phyloP scores from a whole-genome alignment of 2,329 filamentous ascomycete species.

The Periconia sp. region DNA sequence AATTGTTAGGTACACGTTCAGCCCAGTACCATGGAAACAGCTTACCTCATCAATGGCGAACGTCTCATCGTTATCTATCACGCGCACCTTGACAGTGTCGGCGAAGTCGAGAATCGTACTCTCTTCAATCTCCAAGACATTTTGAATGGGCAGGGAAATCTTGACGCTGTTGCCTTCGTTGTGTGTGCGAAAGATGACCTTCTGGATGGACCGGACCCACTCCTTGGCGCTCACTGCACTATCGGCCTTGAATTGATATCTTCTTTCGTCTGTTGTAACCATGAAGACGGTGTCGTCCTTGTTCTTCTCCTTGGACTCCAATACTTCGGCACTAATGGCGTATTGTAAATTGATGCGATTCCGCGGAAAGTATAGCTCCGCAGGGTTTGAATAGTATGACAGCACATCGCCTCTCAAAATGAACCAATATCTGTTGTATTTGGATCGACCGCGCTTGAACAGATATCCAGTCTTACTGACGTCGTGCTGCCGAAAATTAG shows the following conservation, averaged over 20 bases:
- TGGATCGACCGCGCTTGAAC: constrained; percentile 85
- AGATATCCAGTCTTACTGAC: constrained; percentile 88
- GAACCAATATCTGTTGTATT: constrained; percentile 94
- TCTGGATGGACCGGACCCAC: constrained; percentile 93
- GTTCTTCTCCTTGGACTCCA: constrained; percentile 69
- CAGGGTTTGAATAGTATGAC: constrained; percentile 83
- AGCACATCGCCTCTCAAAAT: constrained; percentile 89
- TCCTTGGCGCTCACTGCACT: constrained; percentile 87
- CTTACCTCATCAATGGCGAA: constrained; percentile 91
- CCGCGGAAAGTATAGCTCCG: constrained; percentile 87
- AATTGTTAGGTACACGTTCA: constrained; percentile 12
- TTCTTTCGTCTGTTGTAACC: constrained; percentile 80
- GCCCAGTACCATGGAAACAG: constrained; percentile 1
- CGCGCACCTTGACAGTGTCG: constrained; percentile 90
- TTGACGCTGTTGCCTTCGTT: constrained; percentile 98
- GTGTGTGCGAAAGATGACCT: constrained; percentile 93
- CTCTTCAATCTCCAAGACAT: constrained; percentile 91
- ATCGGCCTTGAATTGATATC: constrained; percentile 88
- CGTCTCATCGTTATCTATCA: constrained; percentile 92
- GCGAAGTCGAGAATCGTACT: constrained; percentile 89
- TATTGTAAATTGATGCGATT: constrained; percentile 93
- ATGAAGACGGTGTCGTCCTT: constrained; percentile 80
- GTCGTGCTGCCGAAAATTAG: constrained; percentile 36
- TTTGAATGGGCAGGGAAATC: constrained; percentile 86
- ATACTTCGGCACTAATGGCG: constrained; percentile 82